These are phyloP conservation scores for Tuber indicum DNA, from an alignment of 495 filamentous ascomycete species.

Conservation along the genomic window DNA sequence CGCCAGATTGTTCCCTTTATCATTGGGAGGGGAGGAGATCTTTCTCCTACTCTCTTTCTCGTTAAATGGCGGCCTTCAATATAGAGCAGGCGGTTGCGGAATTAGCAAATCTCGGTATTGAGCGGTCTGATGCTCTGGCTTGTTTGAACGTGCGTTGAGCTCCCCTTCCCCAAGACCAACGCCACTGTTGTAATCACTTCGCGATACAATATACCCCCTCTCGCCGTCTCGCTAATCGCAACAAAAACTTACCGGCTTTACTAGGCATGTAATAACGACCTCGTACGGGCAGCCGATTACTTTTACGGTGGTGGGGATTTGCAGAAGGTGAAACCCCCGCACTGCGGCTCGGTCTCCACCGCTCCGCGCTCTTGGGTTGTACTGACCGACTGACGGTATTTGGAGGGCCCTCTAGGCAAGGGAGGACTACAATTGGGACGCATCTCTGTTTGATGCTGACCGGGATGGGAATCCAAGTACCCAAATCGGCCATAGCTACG, in stretches of 20 bases:
- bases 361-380: not conserved
- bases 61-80: not conserved
- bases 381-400: slow-evolving; percentile 22
- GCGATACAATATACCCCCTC: slow-evolving; percentile 8
- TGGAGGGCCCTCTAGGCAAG: slow-evolving; percentile 20
- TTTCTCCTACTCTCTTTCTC: not conserved
- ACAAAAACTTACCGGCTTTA: not conserved
- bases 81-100: slow-evolving; percentile 18
- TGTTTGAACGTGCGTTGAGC: slow-evolving; percentile 38
- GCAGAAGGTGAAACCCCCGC: slow-evolving; percentile 28
- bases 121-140: slow-evolving; percentile 32
- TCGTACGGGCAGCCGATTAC: slow-evolving; percentile 38
- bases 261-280: slow-evolving; percentile 39
- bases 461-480: slow-evolving; percentile 24
- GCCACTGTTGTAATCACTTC: slow-evolving; percentile 24
- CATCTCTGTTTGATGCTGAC: slow-evolving; percentile 23
- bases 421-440: slow-evolving; percentile 23
- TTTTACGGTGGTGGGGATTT: slow-evolving; percentile 28
- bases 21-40: not conserved
- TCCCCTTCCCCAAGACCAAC: slow-evolving; percentile 17
- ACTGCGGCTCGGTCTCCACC: slow-evolving; percentile 10
- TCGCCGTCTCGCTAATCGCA: slow-evolving; percentile 20
- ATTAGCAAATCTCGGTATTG: slow-evolving; percentile 30
- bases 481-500: slow-evolving; percentile 4
- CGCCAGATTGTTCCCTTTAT: not conserved